Evolutionary conservation across 176 grass and related monocot genomes (phyloP).

Genomic region (Chloris gayana): DNA sequence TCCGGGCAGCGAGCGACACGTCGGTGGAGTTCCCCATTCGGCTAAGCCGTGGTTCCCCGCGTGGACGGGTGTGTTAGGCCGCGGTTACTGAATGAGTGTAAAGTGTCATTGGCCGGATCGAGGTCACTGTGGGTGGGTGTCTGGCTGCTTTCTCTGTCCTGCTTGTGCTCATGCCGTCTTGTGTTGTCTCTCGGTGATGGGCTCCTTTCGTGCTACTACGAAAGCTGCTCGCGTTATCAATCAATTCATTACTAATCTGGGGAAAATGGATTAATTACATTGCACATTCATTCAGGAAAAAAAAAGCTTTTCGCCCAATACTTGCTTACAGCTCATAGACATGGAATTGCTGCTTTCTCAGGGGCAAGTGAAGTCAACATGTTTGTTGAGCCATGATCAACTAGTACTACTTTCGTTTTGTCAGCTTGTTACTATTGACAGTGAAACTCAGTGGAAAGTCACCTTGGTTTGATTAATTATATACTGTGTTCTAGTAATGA

Average conservation of each 20-base stretch:
- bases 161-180: background rate
- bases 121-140: background rate
- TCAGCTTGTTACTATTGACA: background rate
- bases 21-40: slow-evolving; percentile 8
- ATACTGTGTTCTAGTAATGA: background rate
- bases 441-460: background rate
- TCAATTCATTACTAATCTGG: background rate
- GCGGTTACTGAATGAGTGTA: background rate
- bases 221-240: background rate
- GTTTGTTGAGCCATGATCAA: background rate
- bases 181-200: background rate
- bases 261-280: background rate
- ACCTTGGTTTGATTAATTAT: background rate
- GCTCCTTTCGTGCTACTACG: background rate
- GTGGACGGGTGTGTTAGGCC: background rate
- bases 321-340: slow-evolving; percentile 4
- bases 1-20: background rate
- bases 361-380: background rate
- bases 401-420: background rate
- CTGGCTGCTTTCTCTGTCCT: background rate
- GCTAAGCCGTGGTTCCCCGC: background rate
- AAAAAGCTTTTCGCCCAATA: background rate
- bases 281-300: too few species aligned
- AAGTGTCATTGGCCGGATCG: background rate
- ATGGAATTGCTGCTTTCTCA: background rate